Percentiles rank a stretch among this genome's conserved stretches.
Evolutionary conservation across 306 rosid genomes (phyloP).

Genomic region (Trifolium subterraneum): DNA sequence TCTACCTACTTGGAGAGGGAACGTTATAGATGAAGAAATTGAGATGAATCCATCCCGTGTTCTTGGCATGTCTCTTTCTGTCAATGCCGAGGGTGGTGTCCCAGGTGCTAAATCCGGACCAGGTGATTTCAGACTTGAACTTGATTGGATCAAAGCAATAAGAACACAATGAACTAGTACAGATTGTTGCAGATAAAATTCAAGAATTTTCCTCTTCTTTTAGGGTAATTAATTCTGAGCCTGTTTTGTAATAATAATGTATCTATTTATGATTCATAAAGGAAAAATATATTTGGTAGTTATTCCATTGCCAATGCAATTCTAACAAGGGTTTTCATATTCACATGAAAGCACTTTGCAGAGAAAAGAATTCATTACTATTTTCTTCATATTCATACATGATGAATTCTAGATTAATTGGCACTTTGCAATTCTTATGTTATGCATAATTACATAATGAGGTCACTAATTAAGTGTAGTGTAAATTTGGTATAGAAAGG

Average conservation of each 20-base stretch:
- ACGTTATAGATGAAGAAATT: constrained; percentile 69
- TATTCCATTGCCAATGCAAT: constrained; percentile 13
- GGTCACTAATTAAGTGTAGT: constrained; percentile 1
- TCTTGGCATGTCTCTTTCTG: constrained; percentile 82
- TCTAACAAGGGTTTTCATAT: constrained; percentile 16
- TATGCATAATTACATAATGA: neutral
- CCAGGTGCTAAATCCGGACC: constrained; percentile 84
- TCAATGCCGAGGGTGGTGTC: constrained; percentile 85
- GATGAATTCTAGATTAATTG: constrained; percentile 12
- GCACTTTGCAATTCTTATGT: constrained; percentile 8
- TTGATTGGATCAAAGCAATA: constrained; percentile 86
- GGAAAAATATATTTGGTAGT: constrained; percentile 33
- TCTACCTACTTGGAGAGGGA: constrained; percentile 94
- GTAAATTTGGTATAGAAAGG: constrained; percentile 27
- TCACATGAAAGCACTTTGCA: constrained; percentile 21
- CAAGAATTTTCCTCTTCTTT: constrained; percentile 34
- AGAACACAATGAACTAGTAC: constrained; percentile 57
- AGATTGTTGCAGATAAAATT: constrained; percentile 33
- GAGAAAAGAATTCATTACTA: constrained; percentile 6
- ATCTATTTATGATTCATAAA: constrained; percentile 27
- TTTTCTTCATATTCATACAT: constrained; percentile 37
- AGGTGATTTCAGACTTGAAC: constrained; percentile 82
- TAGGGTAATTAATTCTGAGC: constrained; percentile 19
- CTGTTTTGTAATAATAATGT: constrained; percentile 39
- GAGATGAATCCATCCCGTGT: constrained; percentile 94